These are phyloP conservation scores for Irpex lacteus DNA, from an alignment of 1,284 basidiomycete genomes.

Conservation along the genomic window DNA sequence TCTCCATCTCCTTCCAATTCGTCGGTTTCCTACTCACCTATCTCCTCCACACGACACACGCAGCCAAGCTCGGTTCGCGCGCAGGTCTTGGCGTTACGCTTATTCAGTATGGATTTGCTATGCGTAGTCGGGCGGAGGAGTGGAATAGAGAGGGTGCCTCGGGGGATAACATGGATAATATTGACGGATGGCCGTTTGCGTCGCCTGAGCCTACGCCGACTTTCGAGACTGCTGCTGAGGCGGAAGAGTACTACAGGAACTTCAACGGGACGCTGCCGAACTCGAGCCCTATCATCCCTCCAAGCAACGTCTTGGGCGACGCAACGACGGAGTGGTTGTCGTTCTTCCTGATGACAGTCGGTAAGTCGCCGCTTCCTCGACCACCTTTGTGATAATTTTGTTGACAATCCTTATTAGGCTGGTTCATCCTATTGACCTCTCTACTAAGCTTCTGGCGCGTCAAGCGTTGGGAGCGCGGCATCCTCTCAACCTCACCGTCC, in stretches of 20 bases:
- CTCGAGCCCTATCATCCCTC: slow-evolving; percentile 12
- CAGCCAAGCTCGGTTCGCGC: slow-evolving; percentile 91
- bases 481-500: slow-evolving; percentile 41
- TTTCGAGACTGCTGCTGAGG: slow-evolving; percentile 45
- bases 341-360: slow-evolving; percentile 91
- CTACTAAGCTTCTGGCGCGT: slow-evolving; percentile 91
- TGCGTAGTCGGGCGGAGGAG: slow-evolving; percentile 48
- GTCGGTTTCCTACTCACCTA: slow-evolving; percentile 95
- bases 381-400: background rate
- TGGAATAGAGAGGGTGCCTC: slow-evolving; percentile 26
- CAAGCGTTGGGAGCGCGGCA: slow-evolving; percentile 81
- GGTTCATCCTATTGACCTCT: slow-evolving; percentile 89
- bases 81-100: slow-evolving; percentile 95
- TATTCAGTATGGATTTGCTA: slow-evolving; percentile 92
- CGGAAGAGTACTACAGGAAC: slow-evolving; percentile 42
- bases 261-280: slow-evolving; percentile 26
- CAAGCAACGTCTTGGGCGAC: slow-evolving; percentile 31
- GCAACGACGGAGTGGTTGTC: slow-evolving; percentile 85
- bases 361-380: slow-evolving; percentile 35
- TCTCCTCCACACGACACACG: slow-evolving; percentile 92
- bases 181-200: slow-evolving; percentile 23
- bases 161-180: background rate
- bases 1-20: slow-evolving; percentile 96
- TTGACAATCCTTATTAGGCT: slow-evolving; percentile 44
- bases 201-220: slow-evolving; percentile 28